Base-by-base conservation (phyloP, 78 protist genomes). In the Cavenderia fasciculata region DNA sequence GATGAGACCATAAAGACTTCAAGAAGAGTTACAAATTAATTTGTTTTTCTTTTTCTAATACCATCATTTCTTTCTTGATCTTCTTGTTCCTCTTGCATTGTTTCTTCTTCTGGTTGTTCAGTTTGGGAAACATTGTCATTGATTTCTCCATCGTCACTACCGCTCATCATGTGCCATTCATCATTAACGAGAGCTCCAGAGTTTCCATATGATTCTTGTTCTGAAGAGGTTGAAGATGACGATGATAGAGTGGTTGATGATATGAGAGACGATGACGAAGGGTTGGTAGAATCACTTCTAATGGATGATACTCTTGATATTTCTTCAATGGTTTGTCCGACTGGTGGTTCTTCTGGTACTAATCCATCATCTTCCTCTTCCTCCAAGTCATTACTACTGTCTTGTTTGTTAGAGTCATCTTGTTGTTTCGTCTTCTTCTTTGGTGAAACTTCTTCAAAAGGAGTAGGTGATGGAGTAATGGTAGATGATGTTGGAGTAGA, bases 191-290 rank as follows among this genome's bases (percentile, higher is more conserved):
- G 12, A 33, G 18, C n/a, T 3, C 72, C 72, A 31, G 72, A 40
- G 72, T 63, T 63, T 63, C 72, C 72, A 38, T 63, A 63, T 43
- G 54, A 16, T 21, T 63, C 72, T 3, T 27, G 38, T 12, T 63
- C 72, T 14, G 72, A 63, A 5, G 72, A 34, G 4, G 43, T 8
- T 63, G 72, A 47, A n/a, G 72, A 19, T 27, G 63, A 25, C 4
- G 27, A n/a, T 25, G 6, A 25, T 52, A 16, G 59, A 57, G 27
- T 57, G 41, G 27, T 6, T 57, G 12, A 16, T 52, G 59, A 4
- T 52, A n/a, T 52, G 59, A 16, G 12, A 25, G 4, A 25, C 21
- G 59, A 19, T 52, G 21, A 4, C 31, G 4, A 21, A 12, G 59
- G 21, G 10, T 12, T 21, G 10, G n/a, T 4, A 52, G 59, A 21